Evolutionary conservation across 208 protist species (phyloP).

Genomic region (Leishmania gerbilli): DNA sequence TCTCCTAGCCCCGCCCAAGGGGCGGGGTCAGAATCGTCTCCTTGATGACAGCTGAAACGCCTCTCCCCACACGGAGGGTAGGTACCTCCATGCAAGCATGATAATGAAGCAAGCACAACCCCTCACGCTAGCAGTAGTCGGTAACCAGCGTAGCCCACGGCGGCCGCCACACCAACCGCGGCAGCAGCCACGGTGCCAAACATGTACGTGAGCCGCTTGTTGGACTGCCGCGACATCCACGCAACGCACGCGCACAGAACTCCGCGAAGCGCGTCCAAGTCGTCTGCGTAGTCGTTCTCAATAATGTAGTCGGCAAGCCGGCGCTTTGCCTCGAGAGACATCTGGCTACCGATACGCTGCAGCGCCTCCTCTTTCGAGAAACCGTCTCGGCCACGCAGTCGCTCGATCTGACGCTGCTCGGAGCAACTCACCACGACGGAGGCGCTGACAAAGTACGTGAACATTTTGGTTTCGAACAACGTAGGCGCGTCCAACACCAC

Average conservation of each 20-base stretch:
- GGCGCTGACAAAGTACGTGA: slow-evolving; percentile 74
- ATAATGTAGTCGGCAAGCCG: slow-evolving; percentile 72
- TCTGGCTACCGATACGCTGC: slow-evolving; percentile 73
- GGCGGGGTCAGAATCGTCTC: neutral
- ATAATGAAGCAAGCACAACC: neutral
- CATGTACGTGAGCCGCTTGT: slow-evolving; percentile 36
- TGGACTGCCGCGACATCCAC: slow-evolving; percentile 70
- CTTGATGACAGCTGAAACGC: neutral
- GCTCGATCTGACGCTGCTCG: slow-evolving; percentile 61
- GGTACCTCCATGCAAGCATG: neutral
- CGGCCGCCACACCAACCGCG: slow-evolving; percentile 12
- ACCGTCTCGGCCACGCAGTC: slow-evolving; percentile 58
- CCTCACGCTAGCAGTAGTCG: slow-evolving; percentile 6
- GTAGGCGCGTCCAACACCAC: slow-evolving; percentile 90
- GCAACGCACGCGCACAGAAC: slow-evolving; percentile 43
- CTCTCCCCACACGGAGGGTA: neutral
- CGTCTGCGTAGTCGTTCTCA: slow-evolving; percentile 58
- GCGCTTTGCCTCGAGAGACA: slow-evolving; percentile 74
- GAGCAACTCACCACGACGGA: slow-evolving; percentile 71
- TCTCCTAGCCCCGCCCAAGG: neutral
- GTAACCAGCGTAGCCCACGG: slow-evolving; percentile 13
- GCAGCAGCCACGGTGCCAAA: slow-evolving; percentile 22
- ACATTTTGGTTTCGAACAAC: slow-evolving; percentile 84
- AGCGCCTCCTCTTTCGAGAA: slow-evolving; percentile 50
- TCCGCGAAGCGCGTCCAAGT: slow-evolving; percentile 33